Percentiles rank a stretch among this genome's conserved stretches.
Evolutionary conservation across 2,329 filamentous ascomycete species (phyloP).

Genomic region (Aschersonia sp.): DNA sequence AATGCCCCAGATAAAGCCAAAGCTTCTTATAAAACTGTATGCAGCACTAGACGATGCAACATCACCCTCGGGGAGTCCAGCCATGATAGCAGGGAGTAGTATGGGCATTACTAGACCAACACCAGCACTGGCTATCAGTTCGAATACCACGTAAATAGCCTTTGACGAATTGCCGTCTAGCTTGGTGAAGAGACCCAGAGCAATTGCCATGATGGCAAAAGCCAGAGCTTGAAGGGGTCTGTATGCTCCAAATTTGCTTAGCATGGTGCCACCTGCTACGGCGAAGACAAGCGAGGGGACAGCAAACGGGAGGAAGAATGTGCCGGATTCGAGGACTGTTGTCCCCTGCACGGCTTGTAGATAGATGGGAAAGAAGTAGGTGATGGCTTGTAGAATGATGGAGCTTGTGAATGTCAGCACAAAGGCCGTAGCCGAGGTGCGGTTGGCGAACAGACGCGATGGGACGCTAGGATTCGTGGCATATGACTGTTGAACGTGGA

Average conservation of each 20-base stretch:
- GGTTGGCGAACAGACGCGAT: conserved; percentile 24
- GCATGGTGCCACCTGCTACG: conserved; percentile 6
- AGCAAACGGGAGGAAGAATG: neutral
- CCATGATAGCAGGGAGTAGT: conserved; percentile 28
- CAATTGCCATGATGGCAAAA: conserved; percentile 6
- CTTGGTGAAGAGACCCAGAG: neutral
- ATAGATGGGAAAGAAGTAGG: conserved; percentile 26
- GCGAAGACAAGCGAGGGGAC: conserved; percentile 10
- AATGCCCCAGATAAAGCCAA: conserved; percentile 31
- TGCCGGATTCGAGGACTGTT: conserved; percentile 3
- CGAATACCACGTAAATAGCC: neutral
- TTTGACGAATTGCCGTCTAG: neutral
- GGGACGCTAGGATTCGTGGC: conserved; percentile 14
- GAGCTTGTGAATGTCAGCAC: conserved; percentile 2
- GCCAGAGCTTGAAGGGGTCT: conserved; percentile 14
- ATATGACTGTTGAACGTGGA: conserved; percentile 4
- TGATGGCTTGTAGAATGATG: conserved; percentile 11
- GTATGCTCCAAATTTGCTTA: conserved; percentile 14
- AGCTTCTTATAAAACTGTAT: conserved; percentile 29
- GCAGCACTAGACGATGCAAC: conserved; percentile 21
- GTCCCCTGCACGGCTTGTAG: conserved; percentile 22
- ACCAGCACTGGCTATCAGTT: neutral
- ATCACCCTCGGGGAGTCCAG: conserved; percentile 21
- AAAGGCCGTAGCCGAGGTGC: conserved; percentile 14
- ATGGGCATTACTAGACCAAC: conserved; percentile 16